These are phyloP conservation scores for Crassisporium funariophilum DNA, from an alignment of 768 basidiomycete species.

Conservation along the genomic window DNA sequence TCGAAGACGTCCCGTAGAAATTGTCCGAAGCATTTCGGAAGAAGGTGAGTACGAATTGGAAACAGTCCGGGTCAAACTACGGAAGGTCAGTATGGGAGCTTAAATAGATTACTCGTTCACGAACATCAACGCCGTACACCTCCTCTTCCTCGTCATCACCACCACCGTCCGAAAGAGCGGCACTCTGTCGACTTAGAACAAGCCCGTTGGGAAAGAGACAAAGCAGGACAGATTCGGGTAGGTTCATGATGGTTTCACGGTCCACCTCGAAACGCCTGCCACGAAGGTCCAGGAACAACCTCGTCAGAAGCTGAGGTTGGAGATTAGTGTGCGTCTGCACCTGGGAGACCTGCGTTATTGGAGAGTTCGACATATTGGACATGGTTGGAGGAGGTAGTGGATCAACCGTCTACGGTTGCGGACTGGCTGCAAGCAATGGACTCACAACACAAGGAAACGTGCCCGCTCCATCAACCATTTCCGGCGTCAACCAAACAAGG, in stretches of 20 bases:
- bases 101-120: slow-evolving; percentile 35
- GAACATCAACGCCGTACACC: slow-evolving; percentile 93
- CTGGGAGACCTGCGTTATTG: slow-evolving; percentile 64
- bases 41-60: slow-evolving; percentile 91
- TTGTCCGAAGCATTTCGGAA: slow-evolving; percentile 84
- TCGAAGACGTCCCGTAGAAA: slow-evolving; percentile 85
- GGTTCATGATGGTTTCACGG: slow-evolving; percentile 96
- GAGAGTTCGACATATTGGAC: slow-evolving; percentile 47
- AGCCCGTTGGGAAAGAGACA: slow-evolving; percentile 98
- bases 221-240: slow-evolving; percentile 94
- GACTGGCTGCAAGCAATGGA: slow-evolving; percentile 8
- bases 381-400: slow-evolving; percentile 23
- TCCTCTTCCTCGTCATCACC: slow-evolving; percentile 85
- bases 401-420: no score
- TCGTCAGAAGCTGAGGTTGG: slow-evolving; percentile 85
- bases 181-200: slow-evolving; percentile 86
- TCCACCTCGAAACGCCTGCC: slow-evolving; percentile 92
- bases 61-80: slow-evolving; percentile 97
- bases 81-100: slow-evolving; percentile 7
- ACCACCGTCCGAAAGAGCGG: slow-evolving; percentile 71
- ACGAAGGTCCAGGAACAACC: slow-evolving; percentile 90
- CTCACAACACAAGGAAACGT: slow-evolving; percentile 15
- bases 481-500: slow-evolving; percentile 27
- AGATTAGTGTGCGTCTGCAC: slow-evolving; percentile 68
- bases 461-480: slow-evolving; percentile 19